Base-by-base conservation (phyloP, 2,329 filamentous ascomycete genomes). In the Colletotrichum neosansevieriae region DNA sequence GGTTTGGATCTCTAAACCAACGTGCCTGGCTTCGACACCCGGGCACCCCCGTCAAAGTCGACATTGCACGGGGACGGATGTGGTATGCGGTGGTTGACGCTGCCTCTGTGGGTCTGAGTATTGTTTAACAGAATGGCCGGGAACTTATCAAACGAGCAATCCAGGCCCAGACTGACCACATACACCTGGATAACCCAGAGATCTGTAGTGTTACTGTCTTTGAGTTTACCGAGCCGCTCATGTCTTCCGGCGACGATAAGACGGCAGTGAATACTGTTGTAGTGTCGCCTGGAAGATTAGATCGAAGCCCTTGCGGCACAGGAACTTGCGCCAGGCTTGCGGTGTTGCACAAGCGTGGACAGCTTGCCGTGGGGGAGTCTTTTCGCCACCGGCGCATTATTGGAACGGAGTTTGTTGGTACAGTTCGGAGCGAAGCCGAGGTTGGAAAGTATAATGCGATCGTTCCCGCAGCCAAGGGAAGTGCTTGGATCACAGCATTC, bases 31-130 rank as follows among this genome's bases (percentile, higher is more conserved):
- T 32, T 84, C 0, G 83, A 82, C n/a, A n/a, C n/a, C n/a, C n/a
- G n/a, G n/a, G n/a, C 0, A 73, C 63, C 3, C 70, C 84, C 2
- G 68, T 58, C 0, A 57, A 42, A 34, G 79, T 84, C 2, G 82
- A 85, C 60, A 75, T 85, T 45, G 83, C 81, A 12, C 84, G 79
- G 73, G 83, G 83, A 6, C 83, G 83, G 0, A 83, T 83, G 82
- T 77, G 79, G 68, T 85, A 81, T 58, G 79, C 75, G 2, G 50
- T 85, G 9, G 80, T 84, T 0, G 79, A 83, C 56, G 80, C 76
- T 0, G 73, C 72, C 1, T 76, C 79, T 0, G 67, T 82, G 1
- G 79, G 79, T 0, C 65, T 84, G 9, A 64, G 64, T 15, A 74
- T 84, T 17, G 72, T 76, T 17, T 76, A 76, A 40, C 32, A 54